These are phyloP conservation scores for Leccinum idahoense DNA, from an alignment of 1,284 basidiomycete genomes.

Conservation along the genomic window DNA sequence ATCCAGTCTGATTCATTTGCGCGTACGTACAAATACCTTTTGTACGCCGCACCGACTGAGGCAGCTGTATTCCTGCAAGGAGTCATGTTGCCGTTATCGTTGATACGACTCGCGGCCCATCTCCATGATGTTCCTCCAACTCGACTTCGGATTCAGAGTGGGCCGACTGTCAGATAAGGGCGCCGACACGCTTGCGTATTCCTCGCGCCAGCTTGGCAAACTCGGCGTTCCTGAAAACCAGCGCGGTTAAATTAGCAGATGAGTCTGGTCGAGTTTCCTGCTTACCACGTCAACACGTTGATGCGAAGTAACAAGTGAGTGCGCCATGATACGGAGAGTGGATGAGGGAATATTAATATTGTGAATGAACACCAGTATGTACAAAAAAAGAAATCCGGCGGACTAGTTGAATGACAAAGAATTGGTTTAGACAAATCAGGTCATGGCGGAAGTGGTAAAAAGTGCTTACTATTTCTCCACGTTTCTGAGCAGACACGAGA, in stretches of 20 bases:
- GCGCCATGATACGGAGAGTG: not conserved
- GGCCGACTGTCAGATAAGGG: not conserved
- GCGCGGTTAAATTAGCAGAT: not conserved
- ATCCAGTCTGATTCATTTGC: not conserved
- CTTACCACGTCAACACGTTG: not conserved
- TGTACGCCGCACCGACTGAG: not conserved
- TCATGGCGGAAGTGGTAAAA: not conserved
- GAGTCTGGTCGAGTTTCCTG: not conserved
- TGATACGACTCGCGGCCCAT: not conserved
- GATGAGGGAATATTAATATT: not conserved
- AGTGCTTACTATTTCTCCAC: not conserved
- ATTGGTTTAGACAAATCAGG: not conserved
- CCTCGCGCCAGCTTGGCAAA: not conserved
- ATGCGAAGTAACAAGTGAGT: not conserved
- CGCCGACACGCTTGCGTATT: not conserved
- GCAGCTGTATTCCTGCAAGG: not conserved
- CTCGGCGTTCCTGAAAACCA: not conserved
- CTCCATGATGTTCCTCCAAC: not conserved
- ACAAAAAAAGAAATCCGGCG: not conserved
- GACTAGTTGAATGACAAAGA: not conserved
- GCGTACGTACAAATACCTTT: not conserved
- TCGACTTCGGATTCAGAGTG: not conserved
- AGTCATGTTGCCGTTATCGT: not conserved
- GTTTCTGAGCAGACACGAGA: not conserved
- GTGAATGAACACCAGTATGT: not conserved